phyloP scores from a whole-genome alignment of 163 green algal genomes.

The Prototheca cutis region DNA sequence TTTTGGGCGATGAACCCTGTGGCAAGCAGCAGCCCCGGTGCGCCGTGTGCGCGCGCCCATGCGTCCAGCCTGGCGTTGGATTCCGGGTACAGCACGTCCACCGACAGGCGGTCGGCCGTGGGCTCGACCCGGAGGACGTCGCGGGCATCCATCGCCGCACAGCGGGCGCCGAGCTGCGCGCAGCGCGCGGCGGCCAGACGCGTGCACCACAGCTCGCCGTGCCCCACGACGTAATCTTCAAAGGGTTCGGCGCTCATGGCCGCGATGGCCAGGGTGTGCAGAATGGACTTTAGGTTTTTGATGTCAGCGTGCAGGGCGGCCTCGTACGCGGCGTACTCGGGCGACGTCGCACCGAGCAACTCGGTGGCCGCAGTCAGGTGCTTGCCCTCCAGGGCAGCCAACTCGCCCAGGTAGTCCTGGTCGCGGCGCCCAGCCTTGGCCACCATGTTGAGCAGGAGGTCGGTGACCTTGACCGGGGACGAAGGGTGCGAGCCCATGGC shows the following conservation, averaged over 20 bases:
- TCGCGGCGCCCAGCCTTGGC: slow-evolving; percentile 63
- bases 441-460: slow-evolving; percentile 90
- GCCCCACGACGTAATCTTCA: slow-evolving; percentile 92
- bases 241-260: slow-evolving; percentile 83
- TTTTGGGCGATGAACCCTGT: slow-evolving; percentile 93
- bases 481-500: slow-evolving; percentile 78
- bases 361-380: slow-evolving; percentile 60
- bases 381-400: slow-evolving; percentile 62
- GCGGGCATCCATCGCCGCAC: slow-evolving; percentile 80
- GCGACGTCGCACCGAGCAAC: slow-evolving; percentile 57
- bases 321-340: slow-evolving; percentile 65
- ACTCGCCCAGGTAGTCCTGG: slow-evolving; percentile 64
- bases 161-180: slow-evolving; percentile 34
- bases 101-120: slow-evolving; percentile 62
- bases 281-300: slow-evolving; percentile 84
- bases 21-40: slow-evolving; percentile 48
- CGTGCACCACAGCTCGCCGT: slow-evolving; percentile 93
- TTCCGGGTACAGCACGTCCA: slow-evolving; percentile 79
- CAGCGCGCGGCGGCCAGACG: slow-evolving; percentile 63
- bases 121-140: slow-evolving; percentile 81
- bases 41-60: slow-evolving; percentile 27
- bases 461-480: slow-evolving; percentile 79
- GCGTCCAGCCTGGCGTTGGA: slow-evolving; percentile 29
- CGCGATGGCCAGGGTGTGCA: slow-evolving; percentile 90
- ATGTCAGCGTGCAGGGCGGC: slow-evolving; percentile 72